These are phyloP conservation scores for Aurantiochytrium sp. DNA, from an alignment of 108 stramenopile species.

Conservation along the genomic window DNA sequence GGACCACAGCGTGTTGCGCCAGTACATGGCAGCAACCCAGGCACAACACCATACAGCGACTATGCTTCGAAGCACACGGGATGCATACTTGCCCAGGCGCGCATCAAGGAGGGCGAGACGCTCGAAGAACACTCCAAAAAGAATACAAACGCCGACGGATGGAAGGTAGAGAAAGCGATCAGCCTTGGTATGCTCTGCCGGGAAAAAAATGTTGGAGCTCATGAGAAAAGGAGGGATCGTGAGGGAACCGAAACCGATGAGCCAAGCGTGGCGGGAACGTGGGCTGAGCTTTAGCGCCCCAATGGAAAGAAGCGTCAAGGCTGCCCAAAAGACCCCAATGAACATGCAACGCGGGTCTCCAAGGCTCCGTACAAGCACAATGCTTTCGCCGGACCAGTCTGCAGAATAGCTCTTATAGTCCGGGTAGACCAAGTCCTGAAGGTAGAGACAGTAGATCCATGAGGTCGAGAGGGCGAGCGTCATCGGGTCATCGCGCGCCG, in stretches of 20 bases:
- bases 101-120: not conserved
- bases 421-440: not conserved
- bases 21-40: not conserved
- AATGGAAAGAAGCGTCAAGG: not conserved
- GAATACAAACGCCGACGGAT: not conserved
- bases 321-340: not conserved
- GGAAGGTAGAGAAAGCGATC: not conserved
- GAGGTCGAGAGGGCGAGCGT: not conserved
- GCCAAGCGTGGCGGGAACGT: not conserved
- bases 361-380: not conserved
- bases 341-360: not conserved
- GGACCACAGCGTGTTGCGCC: not conserved
- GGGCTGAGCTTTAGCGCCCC: not conserved
- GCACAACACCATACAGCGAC: too few relatives aligned
- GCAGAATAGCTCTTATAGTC: not conserved
- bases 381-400: not conserved
- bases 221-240: not conserved
- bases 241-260: not conserved
- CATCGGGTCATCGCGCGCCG: not conserved
- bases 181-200: not conserved
- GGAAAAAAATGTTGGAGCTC: not conserved
- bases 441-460: not conserved
- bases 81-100: not conserved
- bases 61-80: not conserved
- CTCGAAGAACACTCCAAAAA: not conserved